Evolutionary conservation across 345 rosid genomes (phyloP).

Genomic region (Gossypium anomalum): DNA sequence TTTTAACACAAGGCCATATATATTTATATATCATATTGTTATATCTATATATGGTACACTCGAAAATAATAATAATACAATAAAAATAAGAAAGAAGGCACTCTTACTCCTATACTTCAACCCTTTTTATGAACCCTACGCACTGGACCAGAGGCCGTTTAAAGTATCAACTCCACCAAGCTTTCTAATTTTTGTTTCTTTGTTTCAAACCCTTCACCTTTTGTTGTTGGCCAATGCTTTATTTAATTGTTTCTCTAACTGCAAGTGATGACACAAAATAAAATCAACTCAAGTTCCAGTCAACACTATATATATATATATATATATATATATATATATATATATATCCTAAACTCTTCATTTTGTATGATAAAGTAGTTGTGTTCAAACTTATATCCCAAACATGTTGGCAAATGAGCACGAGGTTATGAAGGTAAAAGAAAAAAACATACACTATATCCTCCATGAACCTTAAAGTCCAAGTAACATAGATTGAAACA

Average conservation of each 20-base stretch:
- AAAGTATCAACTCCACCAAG: conserved; percentile 2
- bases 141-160: background rate
- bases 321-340: background rate
- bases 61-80: conserved; percentile 23
- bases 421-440: background rate
- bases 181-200: conserved; percentile 12
- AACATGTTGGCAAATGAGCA: background rate
- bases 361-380: background rate
- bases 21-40: background rate
- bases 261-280: conserved; percentile 18
- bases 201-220: conserved; percentile 33
- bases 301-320: background rate
- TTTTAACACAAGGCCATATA: conserved; percentile 16
- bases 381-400: background rate
- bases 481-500: background rate
- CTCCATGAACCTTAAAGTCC: background rate
- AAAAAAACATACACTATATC: background rate
- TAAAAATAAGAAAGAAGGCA: background rate
- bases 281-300: background rate
- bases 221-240: conserved; percentile 28
- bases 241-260: conserved; percentile 70
- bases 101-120: conserved; percentile 15
- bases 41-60: conserved; percentile 31
- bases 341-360: background rate
- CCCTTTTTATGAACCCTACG: conserved; percentile 7